Percentiles rank a stretch among this genome's conserved stretches.
phyloP scores from a whole-genome alignment of 2,329 filamentous ascomycete species.

The Ophiocordyceps camponoti-rufipedis region DNA sequence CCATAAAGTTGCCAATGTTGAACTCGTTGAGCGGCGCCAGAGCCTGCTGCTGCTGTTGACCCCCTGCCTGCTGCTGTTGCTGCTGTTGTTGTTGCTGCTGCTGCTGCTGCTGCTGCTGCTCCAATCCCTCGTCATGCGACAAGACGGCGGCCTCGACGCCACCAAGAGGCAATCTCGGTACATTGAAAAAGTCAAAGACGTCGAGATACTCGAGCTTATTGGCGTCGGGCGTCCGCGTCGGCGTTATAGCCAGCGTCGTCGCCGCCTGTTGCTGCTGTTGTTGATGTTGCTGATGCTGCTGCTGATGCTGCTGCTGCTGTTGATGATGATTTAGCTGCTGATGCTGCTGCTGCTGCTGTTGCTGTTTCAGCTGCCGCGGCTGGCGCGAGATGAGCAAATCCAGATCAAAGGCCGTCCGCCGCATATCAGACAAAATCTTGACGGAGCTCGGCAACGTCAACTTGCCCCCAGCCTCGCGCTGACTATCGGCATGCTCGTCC shows the following conservation, averaged over 20 bases:
- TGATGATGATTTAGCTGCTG: no score
- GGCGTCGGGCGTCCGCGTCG: slow-evolving; percentile 50
- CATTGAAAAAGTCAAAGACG: slow-evolving; percentile 90
- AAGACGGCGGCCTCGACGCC: slow-evolving; percentile 15
- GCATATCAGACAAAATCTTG: slow-evolving; percentile 79
- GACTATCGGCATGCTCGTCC: slow-evolving; percentile 68
- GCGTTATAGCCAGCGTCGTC: slow-evolving; percentile 25
- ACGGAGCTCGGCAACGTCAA: slow-evolving; percentile 70
- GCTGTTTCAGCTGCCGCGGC: no score
- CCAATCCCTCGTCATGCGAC: slow-evolving; percentile 8
- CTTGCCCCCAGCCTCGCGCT: slow-evolving; percentile 53
- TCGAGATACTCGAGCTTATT: slow-evolving; percentile 84
- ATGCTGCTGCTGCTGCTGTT: no score
- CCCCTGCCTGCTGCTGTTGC: no score
- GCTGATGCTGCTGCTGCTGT: no score
- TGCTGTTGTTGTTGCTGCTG: no score
- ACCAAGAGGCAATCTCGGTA: slow-evolving; percentile 49
- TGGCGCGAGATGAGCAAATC: slow-evolving; percentile 80
- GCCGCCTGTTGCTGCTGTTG: no score
- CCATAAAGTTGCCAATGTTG: slow-evolving; percentile 64
- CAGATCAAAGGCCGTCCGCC: slow-evolving; percentile 74
- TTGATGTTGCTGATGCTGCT: no score
- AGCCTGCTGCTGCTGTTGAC: no score
- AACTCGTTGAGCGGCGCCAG: slow-evolving; percentile 37
- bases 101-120: no score